Base-by-base conservation (phyloP, 495 filamentous ascomycete species). In the Penicillium coprophilum region DNA sequence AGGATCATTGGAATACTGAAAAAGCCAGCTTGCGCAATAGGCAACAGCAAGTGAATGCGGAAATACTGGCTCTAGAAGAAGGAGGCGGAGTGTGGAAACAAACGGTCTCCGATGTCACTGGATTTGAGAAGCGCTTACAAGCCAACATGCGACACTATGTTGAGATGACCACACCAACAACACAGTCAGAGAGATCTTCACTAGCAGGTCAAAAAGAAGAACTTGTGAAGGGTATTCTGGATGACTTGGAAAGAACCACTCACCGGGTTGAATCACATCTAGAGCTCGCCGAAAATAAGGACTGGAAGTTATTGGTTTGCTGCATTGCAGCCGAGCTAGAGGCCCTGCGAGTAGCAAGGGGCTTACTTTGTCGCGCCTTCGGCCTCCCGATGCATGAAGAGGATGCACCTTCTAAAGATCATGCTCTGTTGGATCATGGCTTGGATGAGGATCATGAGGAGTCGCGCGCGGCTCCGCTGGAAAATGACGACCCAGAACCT, bases 321-420 rank as follows among this genome's bases (percentile, higher is more conserved):
- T 92, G 89, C 55, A 86, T 97, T 56, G 88, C 91, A 4, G 90
- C 94, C 1, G 94, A 98, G 63, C 68, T 96, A 4, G 88, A 93
- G 60, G 92, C 95, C 8, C 84, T 96, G 50, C 77, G 71, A 48
- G 85, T 92, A 63, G 89, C 87, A 10, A 78, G 82, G 53, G 72
- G 72, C 2, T 79, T 96, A 58, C 73, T 97, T 47, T 71, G 80
- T 31, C 77, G 73, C 17, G 77, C 46, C 9, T 68, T 61, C 46
- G 62, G 59, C 43, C 44, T 67, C 31, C 43, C 66, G 32, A 45
- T 53, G 17, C 41, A 56, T 17, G 49, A 55, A n/a, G 34, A 59
- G 24, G 51, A 50, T 15, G 2, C 46, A 36, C 46, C 45, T 12
- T 34, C 27, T 31, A 38, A 46, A 9, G 45, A 46, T 43, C 19